Evolutionary conservation across 352 stramenopile genomes (phyloP), one percentile per base, ranked within the genome.

Genomic region (Phytophthora sojae): DNA sequence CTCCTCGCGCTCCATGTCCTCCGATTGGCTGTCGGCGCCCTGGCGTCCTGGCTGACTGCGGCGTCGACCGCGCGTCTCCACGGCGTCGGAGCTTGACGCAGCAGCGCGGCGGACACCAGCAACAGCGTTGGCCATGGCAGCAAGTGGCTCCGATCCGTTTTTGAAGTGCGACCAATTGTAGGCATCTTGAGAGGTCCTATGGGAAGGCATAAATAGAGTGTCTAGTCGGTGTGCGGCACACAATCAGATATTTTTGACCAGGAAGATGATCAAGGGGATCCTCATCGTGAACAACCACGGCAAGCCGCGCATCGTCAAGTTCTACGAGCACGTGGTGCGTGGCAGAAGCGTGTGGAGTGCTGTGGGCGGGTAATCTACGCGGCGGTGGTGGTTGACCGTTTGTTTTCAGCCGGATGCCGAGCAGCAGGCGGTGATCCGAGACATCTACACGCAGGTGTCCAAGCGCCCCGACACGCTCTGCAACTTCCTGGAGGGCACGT

Each of bases 281-380:
- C 88, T 99, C 32, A 99, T 99, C 80, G 96, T 99, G 11, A 99
- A 99, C 83, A 99, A 99, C 85, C 97, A 99, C 75, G 98, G 98
- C 54, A 99, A 99, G 81, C 97, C 97, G 55, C 96, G 98, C 30
- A 93, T 99, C 57, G 93, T 97, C 75, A 99, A 99, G 88, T 99
- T 99, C 88, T 99, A 99, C 81, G 96, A 99, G 88, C 94, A 97
- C 37, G 96, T 99, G 80, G 95, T 98, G 75, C 83, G 92, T 89
- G 45, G 14, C 15, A 26, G 19, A 4, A 8, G 26, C 23, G 6
- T 39, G 8, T 59, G 6, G 15, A 50, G 42, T 25, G 35, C 29
- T 26, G 21, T 57, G 60, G 15, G 39, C 1, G 14, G 37, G 15
- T 35, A 3, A 6, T 30, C 26, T 30, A 30, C 26, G 26, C 26